Evolutionary conservation across 768 basidiomycete species (phyloP).

Genomic region (Serendipita sp.): DNA sequence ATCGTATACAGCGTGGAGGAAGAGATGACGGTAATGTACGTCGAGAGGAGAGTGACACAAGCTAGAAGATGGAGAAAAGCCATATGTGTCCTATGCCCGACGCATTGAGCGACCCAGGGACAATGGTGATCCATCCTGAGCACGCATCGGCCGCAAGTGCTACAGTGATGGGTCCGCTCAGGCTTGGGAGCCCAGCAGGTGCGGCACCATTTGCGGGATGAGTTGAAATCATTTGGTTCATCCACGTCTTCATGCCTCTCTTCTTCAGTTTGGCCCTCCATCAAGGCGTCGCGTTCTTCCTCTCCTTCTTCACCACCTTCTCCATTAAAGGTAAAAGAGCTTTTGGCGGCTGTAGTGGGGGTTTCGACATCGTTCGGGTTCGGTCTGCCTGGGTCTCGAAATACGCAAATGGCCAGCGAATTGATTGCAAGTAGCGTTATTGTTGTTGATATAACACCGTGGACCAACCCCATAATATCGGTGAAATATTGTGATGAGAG

Average conservation of each 20-base stretch:
- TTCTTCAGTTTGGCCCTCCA: conserved; percentile 18
- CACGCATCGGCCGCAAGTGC: conserved; percentile 57
- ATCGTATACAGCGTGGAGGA: conserved; percentile 42
- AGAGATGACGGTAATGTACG: conserved; percentile 41
- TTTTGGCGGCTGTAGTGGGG: conserved; percentile 8
- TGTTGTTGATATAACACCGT: conserved; percentile 43
- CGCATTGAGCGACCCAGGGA: conserved; percentile 62
- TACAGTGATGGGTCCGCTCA: conserved; percentile 67
- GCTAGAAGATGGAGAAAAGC: conserved; percentile 67
- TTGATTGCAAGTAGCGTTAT: conserved; percentile 54
- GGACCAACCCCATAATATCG: conserved; percentile 16
- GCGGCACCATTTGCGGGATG: conserved; percentile 54
- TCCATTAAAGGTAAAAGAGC: background rate
- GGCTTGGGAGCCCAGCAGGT: conserved; percentile 70
- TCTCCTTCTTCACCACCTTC: background rate
- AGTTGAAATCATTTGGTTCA: conserved; percentile 24
- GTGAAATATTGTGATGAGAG: conserved; percentile 43
- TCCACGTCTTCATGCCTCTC: too few relatives aligned
- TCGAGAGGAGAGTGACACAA: conserved; percentile 42
- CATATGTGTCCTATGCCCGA: conserved; percentile 71
- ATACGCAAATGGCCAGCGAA: conserved; percentile 55
- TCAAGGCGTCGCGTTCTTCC: conserved; percentile 7
- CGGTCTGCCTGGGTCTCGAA: conserved; percentile 49
- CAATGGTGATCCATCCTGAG: conserved; percentile 86
- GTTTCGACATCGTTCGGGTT: conserved; percentile 16